Conservation (phyloP, 768 basidiomycete genomes). For the Suillus fuscotomentosus region DNA sequence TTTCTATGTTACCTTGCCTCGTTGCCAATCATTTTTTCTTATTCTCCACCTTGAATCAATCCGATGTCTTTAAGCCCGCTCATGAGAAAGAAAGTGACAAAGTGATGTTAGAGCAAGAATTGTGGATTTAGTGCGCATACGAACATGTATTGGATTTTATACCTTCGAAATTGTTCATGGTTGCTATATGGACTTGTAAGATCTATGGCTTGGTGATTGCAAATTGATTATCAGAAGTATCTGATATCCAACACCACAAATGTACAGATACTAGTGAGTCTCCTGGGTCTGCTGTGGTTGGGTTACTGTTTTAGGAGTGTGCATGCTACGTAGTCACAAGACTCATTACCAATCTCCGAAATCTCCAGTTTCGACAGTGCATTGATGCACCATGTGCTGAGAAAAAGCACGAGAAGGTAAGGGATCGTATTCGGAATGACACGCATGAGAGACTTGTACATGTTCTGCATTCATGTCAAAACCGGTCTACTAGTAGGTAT, state of each 20-base stretch:
- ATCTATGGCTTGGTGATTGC: background rate
- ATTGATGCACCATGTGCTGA: background rate
- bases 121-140: background rate
- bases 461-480: background rate
- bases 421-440: background rate
- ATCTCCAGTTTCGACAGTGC: background rate
- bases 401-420: background rate
- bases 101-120: constrained; percentile 15
- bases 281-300: background rate
- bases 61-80: background rate
- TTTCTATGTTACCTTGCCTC: constrained; percentile 6
- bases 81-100: background rate
- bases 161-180: background rate
- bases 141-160: background rate
- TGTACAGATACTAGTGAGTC: too few relatives aligned
- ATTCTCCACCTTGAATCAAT: background rate
- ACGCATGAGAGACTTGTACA: constrained; percentile 1
- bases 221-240: background rate
- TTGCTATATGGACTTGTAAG: background rate
- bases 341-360: background rate
- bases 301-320: background rate
- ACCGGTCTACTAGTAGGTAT: background rate
- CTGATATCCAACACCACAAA: too few relatives aligned
- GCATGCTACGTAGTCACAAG: background rate
- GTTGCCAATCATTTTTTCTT: background rate